Percentiles rank a stretch among this genome's conserved stretches.
phyloP scores from a whole-genome alignment of 805 yeast species.

The Wilhelminamyces savonicus region DNA sequence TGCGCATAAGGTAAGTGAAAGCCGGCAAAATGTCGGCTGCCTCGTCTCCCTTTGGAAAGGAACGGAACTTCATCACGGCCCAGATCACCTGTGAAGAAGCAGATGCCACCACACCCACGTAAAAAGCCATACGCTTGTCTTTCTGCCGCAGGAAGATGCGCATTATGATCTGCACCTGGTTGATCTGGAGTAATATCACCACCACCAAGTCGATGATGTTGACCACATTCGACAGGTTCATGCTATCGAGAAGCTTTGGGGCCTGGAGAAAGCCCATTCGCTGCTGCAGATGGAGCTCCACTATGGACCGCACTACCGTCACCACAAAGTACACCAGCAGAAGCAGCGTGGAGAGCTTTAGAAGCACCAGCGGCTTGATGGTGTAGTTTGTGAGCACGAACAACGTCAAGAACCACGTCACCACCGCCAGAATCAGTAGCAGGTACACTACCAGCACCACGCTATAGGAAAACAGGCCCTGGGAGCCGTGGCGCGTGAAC shows the following conservation, averaged over 20 bases:
- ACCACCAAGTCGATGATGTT: conserved; percentile 54
- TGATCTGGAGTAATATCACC: conserved; percentile 51
- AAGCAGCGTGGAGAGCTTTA: conserved; percentile 44
- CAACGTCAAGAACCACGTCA: conserved; percentile 56
- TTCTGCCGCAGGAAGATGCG: conserved; percentile 59
- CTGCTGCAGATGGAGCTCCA: conserved; percentile 43
- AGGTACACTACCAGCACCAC: conserved; percentile 59
- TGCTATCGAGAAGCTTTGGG: conserved; percentile 33
- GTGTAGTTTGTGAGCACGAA: conserved; percentile 61
- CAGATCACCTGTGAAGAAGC: conserved; percentile 57
- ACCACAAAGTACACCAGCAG: conserved; percentile 52
- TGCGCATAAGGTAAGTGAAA: conserved; percentile 65
- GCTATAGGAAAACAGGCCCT: conserved; percentile 46
- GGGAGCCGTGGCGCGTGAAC: conserved; percentile 25
- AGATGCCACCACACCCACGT: conserved; percentile 50
- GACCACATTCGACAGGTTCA: conserved; percentile 41
- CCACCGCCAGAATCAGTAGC: conserved; percentile 57
- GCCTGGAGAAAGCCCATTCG: conserved; percentile 37
- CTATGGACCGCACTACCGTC: conserved; percentile 42
- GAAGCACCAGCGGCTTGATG: conserved; percentile 49
- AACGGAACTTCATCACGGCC: conserved; percentile 56
- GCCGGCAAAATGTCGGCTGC: conserved; percentile 60
- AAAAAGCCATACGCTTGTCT: conserved; percentile 59
- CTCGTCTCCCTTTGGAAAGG: conserved; percentile 31
- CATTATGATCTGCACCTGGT: conserved; percentile 69